Evolutionary conservation across 805 yeast genomes (phyloP).

Genomic region (Candida coquimbonensis): DNA sequence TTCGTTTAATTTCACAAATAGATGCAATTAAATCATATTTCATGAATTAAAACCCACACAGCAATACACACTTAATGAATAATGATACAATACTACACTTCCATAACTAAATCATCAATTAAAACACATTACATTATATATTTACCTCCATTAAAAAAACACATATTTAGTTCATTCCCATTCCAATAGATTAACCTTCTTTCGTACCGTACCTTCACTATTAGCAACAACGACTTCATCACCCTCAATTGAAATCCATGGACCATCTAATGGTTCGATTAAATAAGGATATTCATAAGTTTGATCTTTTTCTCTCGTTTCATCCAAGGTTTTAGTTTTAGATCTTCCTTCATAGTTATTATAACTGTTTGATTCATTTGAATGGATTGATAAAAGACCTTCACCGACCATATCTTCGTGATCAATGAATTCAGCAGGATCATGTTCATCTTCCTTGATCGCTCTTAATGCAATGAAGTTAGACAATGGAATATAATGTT

Average conservation of each 20-base stretch:
- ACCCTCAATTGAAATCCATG: constrained; percentile 69
- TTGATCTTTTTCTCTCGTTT: constrained; percentile 62
- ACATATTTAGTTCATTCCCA: constrained; percentile 30
- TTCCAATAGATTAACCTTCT: constrained; percentile 31
- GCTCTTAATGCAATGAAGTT: constrained; percentile 85
- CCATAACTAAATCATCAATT: too few relatives aligned
- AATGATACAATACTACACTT: neutral
- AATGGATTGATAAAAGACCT: constrained; percentile 12
- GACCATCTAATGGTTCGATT: constrained; percentile 70
- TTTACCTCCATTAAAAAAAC: neutral
- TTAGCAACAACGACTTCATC: constrained; percentile 44
- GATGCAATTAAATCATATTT: neutral
- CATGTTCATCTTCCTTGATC: constrained; percentile 41
- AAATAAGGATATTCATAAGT: constrained; percentile 75
- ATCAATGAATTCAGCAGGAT: constrained; percentile 13
- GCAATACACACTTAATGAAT: neutral
- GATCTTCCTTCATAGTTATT: neutral
- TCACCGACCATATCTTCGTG: constrained; percentile 17
- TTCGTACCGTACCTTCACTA: constrained; percentile 31
- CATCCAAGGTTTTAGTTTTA: constrained; percentile 53
- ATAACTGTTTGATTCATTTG: too few relatives aligned
- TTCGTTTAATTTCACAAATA: neutral
- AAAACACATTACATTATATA: neutral
- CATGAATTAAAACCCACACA: neutral
- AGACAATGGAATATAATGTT: constrained; percentile 71